phyloP scores from a whole-genome alignment of 345 rosid genomes.

The Odontarrhena argentea region DNA sequence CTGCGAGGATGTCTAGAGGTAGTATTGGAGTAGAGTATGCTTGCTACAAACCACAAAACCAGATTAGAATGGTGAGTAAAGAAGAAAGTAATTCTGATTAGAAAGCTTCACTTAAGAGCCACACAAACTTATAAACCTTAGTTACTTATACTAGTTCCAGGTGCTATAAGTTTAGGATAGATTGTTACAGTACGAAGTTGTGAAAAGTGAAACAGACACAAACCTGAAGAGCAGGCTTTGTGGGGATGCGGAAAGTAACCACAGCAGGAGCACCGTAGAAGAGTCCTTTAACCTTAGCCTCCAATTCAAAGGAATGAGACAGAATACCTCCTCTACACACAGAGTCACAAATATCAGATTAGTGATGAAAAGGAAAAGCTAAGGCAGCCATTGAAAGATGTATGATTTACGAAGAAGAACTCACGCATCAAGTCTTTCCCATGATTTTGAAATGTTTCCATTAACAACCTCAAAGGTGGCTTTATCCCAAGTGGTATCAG shows the following conservation, averaged over 20 bases:
- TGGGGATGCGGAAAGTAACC: conserved; percentile 85
- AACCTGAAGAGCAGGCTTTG: conserved; percentile 86
- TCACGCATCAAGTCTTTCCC: conserved; percentile 98
- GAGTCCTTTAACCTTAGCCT: conserved; percentile 75
- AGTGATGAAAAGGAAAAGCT: background rate
- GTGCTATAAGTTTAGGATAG: background rate
- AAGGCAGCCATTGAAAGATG: background rate
- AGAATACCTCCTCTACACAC: conserved; percentile 70
- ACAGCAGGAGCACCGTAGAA: conserved; percentile 87
- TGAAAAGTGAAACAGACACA: background rate
- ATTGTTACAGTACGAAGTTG: background rate
- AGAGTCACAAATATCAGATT: background rate
- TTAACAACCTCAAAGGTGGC: conserved; percentile 58
- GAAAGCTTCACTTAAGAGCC: background rate
- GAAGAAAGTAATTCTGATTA: background rate
- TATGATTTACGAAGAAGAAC: conserved; percentile 37
- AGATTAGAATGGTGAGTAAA: conserved; percentile 16
- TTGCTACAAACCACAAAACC: conserved; percentile 49
- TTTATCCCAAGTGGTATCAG: conserved; percentile 73
- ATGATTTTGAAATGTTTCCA: conserved; percentile 76
- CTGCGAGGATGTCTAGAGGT: conserved; percentile 88
- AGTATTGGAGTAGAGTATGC: conserved; percentile 82
- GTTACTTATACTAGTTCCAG: background rate
- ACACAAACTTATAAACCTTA: conserved; percentile 3
- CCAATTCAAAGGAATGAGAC: conserved; percentile 83